Evolutionary conservation across 2,329 filamentous ascomycete genomes (phyloP).

Genomic region (Periglandula ipomoeae): DNA sequence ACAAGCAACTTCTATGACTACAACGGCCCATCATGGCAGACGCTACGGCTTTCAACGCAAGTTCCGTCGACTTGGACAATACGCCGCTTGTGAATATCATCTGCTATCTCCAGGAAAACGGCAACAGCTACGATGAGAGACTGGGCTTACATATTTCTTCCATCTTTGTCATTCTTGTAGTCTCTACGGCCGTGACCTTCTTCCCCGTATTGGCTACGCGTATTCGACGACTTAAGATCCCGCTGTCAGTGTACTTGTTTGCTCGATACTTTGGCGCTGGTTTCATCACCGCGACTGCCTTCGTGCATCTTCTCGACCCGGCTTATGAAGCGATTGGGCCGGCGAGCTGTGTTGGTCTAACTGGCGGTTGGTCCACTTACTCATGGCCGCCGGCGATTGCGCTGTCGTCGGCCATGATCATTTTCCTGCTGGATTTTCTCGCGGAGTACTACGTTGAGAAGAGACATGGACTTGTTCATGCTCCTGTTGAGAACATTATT

Average conservation of each 20-base stretch:
- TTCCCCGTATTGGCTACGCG: slow-evolving; percentile 63
- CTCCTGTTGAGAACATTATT: slow-evolving; percentile 17
- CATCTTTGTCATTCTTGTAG: slow-evolving; percentile 79
- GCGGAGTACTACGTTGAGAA: slow-evolving; percentile 41
- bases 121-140: slow-evolving; percentile 47
- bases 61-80: slow-evolving; percentile 56
- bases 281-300: slow-evolving; percentile 87
- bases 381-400: slow-evolving; percentile 44
- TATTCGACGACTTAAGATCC: slow-evolving; percentile 50
- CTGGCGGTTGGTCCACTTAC: slow-evolving; percentile 40
- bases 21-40: slow-evolving; percentile 14
- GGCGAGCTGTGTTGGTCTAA: slow-evolving; percentile 32
- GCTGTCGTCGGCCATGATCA: slow-evolving; percentile 34
- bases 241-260: slow-evolving; percentile 69
- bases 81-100: slow-evolving; percentile 23
- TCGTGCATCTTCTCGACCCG: slow-evolving; percentile 79
- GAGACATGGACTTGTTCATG: slow-evolving; percentile 28
- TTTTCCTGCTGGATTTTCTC: slow-evolving; percentile 41
- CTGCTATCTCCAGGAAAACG: slow-evolving; percentile 36
- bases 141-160: slow-evolving; percentile 70
- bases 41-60: slow-evolving; percentile 41
- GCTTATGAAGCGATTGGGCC: slow-evolving; percentile 59
- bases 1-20: neutral
- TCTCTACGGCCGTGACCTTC: slow-evolving; percentile 59
- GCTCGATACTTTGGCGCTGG: slow-evolving; percentile 91